A percentile compares a stretch with the other conserved stretches of the same genome.
Conservation (phyloP, 139 green algal species). For the Picochlorum sp. region DNA sequence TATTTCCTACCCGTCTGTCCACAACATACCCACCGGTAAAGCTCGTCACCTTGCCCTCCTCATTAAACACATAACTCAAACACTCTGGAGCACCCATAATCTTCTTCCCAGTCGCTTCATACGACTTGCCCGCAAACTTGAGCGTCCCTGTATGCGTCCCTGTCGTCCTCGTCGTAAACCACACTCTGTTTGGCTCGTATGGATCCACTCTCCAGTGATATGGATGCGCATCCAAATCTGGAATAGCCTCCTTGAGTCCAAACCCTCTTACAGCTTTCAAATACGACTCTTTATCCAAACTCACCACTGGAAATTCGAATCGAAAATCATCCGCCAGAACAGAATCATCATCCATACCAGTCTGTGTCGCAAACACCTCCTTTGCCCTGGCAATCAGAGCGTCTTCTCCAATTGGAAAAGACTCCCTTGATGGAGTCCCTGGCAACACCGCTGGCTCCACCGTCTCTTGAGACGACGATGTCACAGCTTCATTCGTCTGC, state of each 20-base stretch:
- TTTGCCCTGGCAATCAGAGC: constrained; percentile 37
- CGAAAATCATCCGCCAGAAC: constrained; percentile 39
- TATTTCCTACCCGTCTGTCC: constrained; percentile 56
- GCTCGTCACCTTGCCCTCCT: constrained; percentile 40
- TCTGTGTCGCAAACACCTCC: constrained; percentile 20
- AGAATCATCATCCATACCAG: constrained; percentile 20
- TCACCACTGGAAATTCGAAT: constrained; percentile 46
- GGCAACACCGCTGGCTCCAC: constrained; percentile 10
- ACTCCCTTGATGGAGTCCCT: constrained; percentile 9
- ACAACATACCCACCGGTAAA: constrained; percentile 56
- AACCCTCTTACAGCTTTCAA: constrained; percentile 42
- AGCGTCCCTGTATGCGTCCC: constrained; percentile 40
- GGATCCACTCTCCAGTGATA: constrained; percentile 36
- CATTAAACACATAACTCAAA: constrained; percentile 51
- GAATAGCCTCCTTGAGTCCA: constrained; percentile 40
- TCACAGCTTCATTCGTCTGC: not conserved
- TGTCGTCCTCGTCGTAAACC: constrained; percentile 47
- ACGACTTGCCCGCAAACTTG: constrained; percentile 34
- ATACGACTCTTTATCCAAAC: constrained; percentile 18
- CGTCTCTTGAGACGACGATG: not conserved
- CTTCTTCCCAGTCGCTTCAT: constrained; percentile 36
- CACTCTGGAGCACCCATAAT: constrained; percentile 41
- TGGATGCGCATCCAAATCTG: constrained; percentile 31
- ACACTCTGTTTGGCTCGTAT: constrained; percentile 61
- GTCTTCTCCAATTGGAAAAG: constrained; percentile 31